Evolutionary conservation across 129 eudicot species (phyloP).

Genomic region (Oenanthe sinensis): DNA sequence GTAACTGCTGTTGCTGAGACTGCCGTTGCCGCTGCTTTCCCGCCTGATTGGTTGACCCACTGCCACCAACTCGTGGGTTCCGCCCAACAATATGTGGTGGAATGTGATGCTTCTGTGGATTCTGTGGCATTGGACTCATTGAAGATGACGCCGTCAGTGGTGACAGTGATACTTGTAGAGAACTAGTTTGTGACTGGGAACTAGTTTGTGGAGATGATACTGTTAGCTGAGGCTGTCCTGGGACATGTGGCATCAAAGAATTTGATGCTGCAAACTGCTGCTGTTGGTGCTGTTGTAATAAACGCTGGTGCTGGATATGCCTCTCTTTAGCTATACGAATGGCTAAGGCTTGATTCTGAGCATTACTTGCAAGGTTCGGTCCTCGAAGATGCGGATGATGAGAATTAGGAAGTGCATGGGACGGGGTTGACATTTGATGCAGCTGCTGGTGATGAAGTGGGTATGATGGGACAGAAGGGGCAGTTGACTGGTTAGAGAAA

Average conservation of each 20-base stretch:
- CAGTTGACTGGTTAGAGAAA: slow-evolving; percentile 42
- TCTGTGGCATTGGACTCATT: slow-evolving; percentile 42
- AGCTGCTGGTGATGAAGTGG: slow-evolving; percentile 51
- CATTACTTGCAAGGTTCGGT: slow-evolving; percentile 39
- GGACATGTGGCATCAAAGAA: slow-evolving; percentile 46
- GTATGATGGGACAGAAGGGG: slow-evolving; percentile 45
- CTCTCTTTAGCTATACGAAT: slow-evolving; percentile 67
- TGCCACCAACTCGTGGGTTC: slow-evolving; percentile 40
- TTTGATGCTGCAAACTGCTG: slow-evolving; percentile 55
- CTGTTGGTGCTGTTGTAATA: slow-evolving; percentile 51
- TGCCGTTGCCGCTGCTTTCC: slow-evolving; percentile 48
- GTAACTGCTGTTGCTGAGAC: slow-evolving; percentile 39
- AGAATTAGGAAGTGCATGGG: slow-evolving; percentile 42
- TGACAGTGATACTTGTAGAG: slow-evolving; percentile 52
- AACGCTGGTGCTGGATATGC: slow-evolving; percentile 50
- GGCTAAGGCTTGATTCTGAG: slow-evolving; percentile 60
- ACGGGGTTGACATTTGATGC: slow-evolving; percentile 55
- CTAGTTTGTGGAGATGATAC: slow-evolving; percentile 63
- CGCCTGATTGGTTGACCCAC: slow-evolving; percentile 34
- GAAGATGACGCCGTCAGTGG: slow-evolving; percentile 32
- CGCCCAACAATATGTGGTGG: slow-evolving; percentile 46
- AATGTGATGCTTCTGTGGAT: slow-evolving; percentile 44
- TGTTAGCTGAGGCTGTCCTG: slow-evolving; percentile 52
- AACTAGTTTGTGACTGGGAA: slow-evolving; percentile 51
- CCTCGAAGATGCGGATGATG: slow-evolving; percentile 67